Evolutionary conservation across 129 eudicot genomes (phyloP), one percentile per base, ranked within the genome.

Genomic region (carrot (Daucus carota)): DNA sequence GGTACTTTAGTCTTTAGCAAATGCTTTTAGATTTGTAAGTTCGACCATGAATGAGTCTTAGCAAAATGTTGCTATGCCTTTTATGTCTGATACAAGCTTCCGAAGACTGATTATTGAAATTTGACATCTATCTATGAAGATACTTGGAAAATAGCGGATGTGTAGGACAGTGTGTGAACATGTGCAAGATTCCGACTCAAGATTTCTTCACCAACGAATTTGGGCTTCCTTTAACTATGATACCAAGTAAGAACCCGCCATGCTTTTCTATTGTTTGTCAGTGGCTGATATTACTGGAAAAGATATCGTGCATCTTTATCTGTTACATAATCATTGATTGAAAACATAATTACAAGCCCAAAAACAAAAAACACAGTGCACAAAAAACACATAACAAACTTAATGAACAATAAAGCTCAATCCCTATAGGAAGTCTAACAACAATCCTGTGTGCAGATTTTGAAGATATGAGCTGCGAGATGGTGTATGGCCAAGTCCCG

Each of bases 131-230:
- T 3, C 3, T 34, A 48, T 77, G 20, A 50, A 93, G 98, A 86
- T 94, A 94, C 87, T 81, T 94, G 97, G 98, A 94, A 90, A 94
- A 91, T 79, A 94, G 98, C 62, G 98, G 98, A n/a, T 94, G 98
- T 60, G 98, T 94, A 65, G 98, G 98, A 84, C 85, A 86, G 97
- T 94, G 98, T 79, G 93, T 91, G 28, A 94, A 94, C 83, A 94
- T 94, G 98, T 94, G 98, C 82, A 94, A 94, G 81, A 89, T 94
- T 83, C 98, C 98, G 20, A 94, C 98, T 47, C 98, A 94, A 82
- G 97, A 94, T 78, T 94, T 94, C 86, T 94, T 94, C 91, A 94
- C 98, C 81, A 91, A 94, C 28, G 98, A 94, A 80, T 94, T 94
- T 74, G 98, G 98, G 72, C 98, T 94, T 66, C 98, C 98, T 43